These are phyloP conservation scores for Fonsecaea nubica DNA, from an alignment of 2,329 filamentous ascomycete genomes.

Conservation along the genomic window DNA sequence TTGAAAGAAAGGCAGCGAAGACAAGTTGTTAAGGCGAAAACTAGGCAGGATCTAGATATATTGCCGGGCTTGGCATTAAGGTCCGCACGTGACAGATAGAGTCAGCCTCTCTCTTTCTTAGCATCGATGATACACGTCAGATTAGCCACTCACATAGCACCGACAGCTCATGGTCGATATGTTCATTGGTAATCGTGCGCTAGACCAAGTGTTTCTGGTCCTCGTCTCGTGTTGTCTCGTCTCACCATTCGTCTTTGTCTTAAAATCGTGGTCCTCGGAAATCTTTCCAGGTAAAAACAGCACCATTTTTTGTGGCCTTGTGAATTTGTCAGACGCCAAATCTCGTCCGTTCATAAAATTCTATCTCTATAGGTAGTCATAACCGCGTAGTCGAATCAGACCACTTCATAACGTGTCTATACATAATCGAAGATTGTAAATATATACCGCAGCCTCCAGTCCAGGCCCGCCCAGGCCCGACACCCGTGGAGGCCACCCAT, in stretches of 20 bases:
- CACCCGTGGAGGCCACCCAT: background rate
- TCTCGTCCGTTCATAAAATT: slow-evolving; percentile 22
- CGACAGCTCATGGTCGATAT: background rate
- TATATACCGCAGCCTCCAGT: background rate
- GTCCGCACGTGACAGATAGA: too few relatives aligned
- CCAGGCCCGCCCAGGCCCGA: background rate
- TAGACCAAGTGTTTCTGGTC: too few relatives aligned
- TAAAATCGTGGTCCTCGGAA: background rate
- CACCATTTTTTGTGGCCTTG: background rate
- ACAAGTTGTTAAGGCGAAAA: background rate
- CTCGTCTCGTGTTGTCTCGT: too few relatives aligned
- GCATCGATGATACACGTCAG: background rate
- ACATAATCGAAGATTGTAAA: background rate
- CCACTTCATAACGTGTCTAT: slow-evolving; percentile 15
- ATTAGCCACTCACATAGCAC: background rate
- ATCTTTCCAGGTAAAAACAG: background rate
- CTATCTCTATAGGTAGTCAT: slow-evolving; percentile 29
- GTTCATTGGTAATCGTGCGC: background rate
- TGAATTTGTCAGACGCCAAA: background rate
- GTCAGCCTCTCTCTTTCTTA: too few relatives aligned
- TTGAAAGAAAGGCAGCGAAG: background rate
- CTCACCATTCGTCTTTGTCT: background rate
- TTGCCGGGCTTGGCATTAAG: background rate
- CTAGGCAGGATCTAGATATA: background rate
- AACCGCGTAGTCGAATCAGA: slow-evolving; percentile 10